Conservation (phyloP, 306 rosid species). For the Acacia acuminata region DNA sequence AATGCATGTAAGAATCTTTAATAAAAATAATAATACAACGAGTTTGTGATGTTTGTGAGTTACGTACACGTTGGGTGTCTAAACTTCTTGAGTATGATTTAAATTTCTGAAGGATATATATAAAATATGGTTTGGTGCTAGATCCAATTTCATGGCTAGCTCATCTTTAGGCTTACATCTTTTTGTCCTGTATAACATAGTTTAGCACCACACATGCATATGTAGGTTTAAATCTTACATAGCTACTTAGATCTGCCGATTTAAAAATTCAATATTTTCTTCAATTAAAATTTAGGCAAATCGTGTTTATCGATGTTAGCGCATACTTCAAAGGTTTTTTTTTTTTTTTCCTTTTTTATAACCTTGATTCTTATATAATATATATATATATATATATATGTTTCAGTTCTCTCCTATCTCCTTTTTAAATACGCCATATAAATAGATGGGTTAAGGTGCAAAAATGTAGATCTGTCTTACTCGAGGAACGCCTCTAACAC, state of each 20-base stretch:
- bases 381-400: too few species aligned
- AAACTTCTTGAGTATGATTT: neutral
- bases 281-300: neutral
- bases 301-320: neutral
- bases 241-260: neutral
- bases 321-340: too few species aligned
- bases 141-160: neutral
- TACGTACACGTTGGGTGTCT: neutral
- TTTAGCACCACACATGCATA: neutral
- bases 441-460: too few species aligned
- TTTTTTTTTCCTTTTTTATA: too few species aligned
- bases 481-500: too few species aligned
- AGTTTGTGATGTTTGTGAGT: neutral
- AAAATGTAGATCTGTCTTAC: too few species aligned
- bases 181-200: neutral
- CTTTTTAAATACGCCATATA: too few species aligned
- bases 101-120: neutral
- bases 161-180: neutral
- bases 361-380: too few species aligned
- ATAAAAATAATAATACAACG: neutral
- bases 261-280: neutral
- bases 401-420: too few species aligned
- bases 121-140: neutral
- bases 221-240: neutral
- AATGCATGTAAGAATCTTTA: neutral